Base-by-base conservation (phyloP, 768 basidiomycete species). In the Phallus indusiatus region DNA sequence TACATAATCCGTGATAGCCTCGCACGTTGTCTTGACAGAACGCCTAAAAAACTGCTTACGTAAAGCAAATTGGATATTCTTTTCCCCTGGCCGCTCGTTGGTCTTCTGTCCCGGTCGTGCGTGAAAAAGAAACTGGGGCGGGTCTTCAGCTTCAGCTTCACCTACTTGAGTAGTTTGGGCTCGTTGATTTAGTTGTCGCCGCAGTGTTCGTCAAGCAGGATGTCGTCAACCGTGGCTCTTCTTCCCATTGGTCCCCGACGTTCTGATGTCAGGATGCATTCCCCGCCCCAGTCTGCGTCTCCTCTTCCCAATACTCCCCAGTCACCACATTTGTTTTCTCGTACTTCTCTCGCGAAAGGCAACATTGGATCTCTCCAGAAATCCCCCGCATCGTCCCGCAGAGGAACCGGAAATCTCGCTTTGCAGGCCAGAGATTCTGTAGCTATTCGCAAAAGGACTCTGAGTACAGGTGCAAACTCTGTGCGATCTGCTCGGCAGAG, bases 101-200 rank as follows among this genome's bases (percentile, higher is more conserved):
- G 42, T 42, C n/a, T 10, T 42, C 42, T 10, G 2, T 2, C 7
- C 14, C 42, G 42, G 12, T 42, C n/a, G 49, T 28, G 49, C 28
- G 28, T 48, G 36, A 24, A 33, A 36, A 24, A 28, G 50, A 28
- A 28, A 28, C 57, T 59, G 57, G 50, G 57, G 57, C 57, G 50
- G 57, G 57, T 59, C 57, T 59, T 59, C 57, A 52, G 57, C 57
- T 28, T 53, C 55, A n/a, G 42, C 42, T 34, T 28, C 28, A 28
- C 28, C n/a, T 28, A 28, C 28, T 28, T 28, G 4, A 28, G 28
- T 7, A 28, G 28, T 7, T 28, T 7, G 28, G 28, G 28, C 28
- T 28, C 28, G 7, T 28, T n/a, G n/a, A 28, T 3, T 28, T 28
- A 28, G 7, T 28, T 28, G 14, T 22, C 50, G 50, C 50, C 18